Conservation (phyloP, 2,329 filamentous ascomycete species). For the Neonectria coccinea region DNA sequence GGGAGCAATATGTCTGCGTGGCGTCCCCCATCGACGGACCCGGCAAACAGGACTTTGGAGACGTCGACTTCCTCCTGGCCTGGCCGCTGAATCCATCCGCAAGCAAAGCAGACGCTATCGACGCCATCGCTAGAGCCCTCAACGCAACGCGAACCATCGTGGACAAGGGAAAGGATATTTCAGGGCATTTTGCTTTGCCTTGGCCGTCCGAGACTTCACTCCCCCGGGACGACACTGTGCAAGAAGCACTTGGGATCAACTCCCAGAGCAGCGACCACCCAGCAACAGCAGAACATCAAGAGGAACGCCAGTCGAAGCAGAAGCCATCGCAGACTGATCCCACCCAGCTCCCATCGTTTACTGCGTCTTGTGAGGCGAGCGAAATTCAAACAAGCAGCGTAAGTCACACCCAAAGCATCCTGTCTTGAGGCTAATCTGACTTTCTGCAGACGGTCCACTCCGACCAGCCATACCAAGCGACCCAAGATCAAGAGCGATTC, state of each 20-base stretch:
- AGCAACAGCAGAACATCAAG: background rate
- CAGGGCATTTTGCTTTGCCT: conserved; percentile 65
- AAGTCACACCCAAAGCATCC: background rate
- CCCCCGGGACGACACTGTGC: background rate
- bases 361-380: background rate
- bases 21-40: conserved; percentile 75
- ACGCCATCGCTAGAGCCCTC: conserved; percentile 35
- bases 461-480: conserved; percentile 1
- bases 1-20: conserved; percentile 65
- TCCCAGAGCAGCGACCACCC: background rate
- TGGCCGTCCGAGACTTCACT: conserved; percentile 56
- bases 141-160: conserved; percentile 53
- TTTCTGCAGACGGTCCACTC: background rate
- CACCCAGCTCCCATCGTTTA: background rate
- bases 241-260: background rate
- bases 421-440: background rate
- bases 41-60: conserved; percentile 75
- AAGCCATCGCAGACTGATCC: background rate
- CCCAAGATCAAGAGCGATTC: conserved; percentile 45
- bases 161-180: conserved; percentile 39
- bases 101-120: conserved; percentile 47
- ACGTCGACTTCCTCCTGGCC: conserved; percentile 77
- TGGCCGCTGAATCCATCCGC: conserved; percentile 41
- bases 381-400: background rate
- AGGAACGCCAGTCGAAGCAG: background rate